Conservation (phyloP, 2,329 filamentous ascomycete species). For the Fusarium torulosum region DNA sequence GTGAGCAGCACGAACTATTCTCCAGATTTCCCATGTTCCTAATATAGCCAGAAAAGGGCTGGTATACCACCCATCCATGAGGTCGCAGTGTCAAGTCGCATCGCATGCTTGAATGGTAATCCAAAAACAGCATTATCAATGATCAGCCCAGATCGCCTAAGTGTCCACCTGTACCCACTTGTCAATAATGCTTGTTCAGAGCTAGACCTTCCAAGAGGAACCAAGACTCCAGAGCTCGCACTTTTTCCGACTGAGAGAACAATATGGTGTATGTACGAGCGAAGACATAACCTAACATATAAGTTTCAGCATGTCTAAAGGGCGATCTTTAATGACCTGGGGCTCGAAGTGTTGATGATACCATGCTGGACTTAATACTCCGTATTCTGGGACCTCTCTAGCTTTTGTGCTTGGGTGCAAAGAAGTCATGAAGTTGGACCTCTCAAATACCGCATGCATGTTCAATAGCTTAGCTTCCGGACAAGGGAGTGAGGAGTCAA, state of each 20-base stretch:
- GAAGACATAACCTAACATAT: too few species aligned
- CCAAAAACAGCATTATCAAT: slow-evolving; percentile 9
- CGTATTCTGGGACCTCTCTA: not conserved
- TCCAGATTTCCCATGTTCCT: too few species aligned
- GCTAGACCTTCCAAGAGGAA: not conserved
- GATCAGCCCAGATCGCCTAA: slow-evolving; percentile 39
- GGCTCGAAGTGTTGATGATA: too few species aligned
- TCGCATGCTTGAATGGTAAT: not conserved
- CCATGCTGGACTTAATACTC: too few species aligned
- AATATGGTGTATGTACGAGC: too few species aligned
- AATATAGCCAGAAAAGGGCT: not conserved
- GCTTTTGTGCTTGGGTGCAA: slow-evolving; percentile 9
- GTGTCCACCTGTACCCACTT: slow-evolving; percentile 16
- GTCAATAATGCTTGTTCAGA: slow-evolving; percentile 28
- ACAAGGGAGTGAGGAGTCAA: slow-evolving; percentile 5
- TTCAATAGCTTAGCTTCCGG: slow-evolving; percentile 15
- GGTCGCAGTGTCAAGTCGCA: not conserved
- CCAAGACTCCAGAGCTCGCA: not conserved
- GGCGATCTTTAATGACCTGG: too few species aligned
- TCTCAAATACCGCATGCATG: slow-evolving; percentile 27
- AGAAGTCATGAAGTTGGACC: slow-evolving; percentile 23
- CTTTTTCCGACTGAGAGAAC: not conserved
- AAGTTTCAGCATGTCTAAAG: too few species aligned
- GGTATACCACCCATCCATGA: slow-evolving; percentile 9
- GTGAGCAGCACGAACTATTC: not conserved